Base-by-base conservation (phyloP, 2,329 filamentous ascomycete species). In the Nigrograna mackinnonii region DNA sequence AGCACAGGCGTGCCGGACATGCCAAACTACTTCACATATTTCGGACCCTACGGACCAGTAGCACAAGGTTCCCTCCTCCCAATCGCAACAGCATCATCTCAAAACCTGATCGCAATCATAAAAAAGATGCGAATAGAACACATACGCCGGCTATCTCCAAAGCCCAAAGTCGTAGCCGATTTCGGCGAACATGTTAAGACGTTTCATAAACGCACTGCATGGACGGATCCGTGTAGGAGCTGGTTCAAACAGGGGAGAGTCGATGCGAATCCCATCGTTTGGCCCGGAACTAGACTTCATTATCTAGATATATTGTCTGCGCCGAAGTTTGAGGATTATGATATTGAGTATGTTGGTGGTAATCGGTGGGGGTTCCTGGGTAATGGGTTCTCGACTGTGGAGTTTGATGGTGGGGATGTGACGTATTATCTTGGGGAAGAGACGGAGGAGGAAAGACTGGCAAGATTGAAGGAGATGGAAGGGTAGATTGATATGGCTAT, bases 11-110 rank as follows among this genome's bases (percentile, higher is more conserved):
- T n/a, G n/a, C n/a, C n/a, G 2, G 55, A 49, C 1, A 73, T 71
- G 47, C 72, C 72, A 5, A 76, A 76, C 52, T 66, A 72, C 42
- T 73, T 73, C 42, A 64, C 58, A n/a, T 70, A 70, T 52, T 70
- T 67, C 44, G 72, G 67, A 1, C 64, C 67, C 14, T 70, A 69
- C 47, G 67, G 68, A 1, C 69, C 70, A 2, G 50, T 71, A 6
- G 69, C 62, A 21, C 70, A 73, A 41, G 69, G 67, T 30, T 58
- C 49, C 20, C 68, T 73, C 57, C 64, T 71, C 54, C 70, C 70
- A 1, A 68, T 72, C 42, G 58, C 73, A 48, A 48, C 58, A 39
- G 57, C 68, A 6, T 69, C 74, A 36, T n/a, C n/a, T n/a, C n/a
- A n/a, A n/a, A n/a, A n/a, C n/a, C n/a, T n/a, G n/a, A n/a, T n/a